These are phyloP conservation scores for Tolypocladium cylindrosporum DNA, from an alignment of 2,329 filamentous ascomycete species.

Conservation along the genomic window DNA sequence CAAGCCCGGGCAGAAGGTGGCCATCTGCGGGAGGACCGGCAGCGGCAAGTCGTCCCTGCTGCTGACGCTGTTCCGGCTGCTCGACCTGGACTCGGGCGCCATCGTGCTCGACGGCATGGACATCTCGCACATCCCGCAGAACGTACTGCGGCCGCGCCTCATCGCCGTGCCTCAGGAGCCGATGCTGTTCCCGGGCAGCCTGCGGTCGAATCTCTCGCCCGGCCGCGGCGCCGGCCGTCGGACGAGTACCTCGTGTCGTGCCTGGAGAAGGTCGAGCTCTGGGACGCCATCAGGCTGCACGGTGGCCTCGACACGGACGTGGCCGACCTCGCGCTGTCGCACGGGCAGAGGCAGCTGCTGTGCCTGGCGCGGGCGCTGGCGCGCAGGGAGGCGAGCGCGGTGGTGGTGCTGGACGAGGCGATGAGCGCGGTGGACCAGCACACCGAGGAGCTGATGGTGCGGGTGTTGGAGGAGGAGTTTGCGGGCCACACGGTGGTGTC, in stretches of 20 bases:
- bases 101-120: conserved; percentile 32
- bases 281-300: conserved; percentile 2
- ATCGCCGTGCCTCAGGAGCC: conserved; percentile 41
- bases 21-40: conserved; percentile 22
- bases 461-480: conserved; percentile 24
- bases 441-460: conserved; percentile 26
- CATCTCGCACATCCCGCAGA: conserved; percentile 24
- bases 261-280: conserved; percentile 9
- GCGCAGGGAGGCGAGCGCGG: conserved; percentile 10
- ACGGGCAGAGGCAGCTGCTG: conserved; percentile 12
- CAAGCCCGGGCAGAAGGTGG: conserved; percentile 18
- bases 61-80: conserved; percentile 24
- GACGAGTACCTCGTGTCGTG: conserved; percentile 7
- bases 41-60: conserved; percentile 31
- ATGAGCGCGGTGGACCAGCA: conserved; percentile 22
- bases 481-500: conserved; percentile 38
- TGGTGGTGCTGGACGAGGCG: conserved; percentile 28
- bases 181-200: conserved; percentile 32
- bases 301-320: conserved; percentile 4
- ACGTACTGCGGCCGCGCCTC: conserved; percentile 30
- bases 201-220: conserved; percentile 11
- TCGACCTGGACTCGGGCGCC: conserved; percentile 19
- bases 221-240: not conserved
- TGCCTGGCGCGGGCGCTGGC: conserved; percentile 16
- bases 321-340: conserved; percentile 7